phyloP scores from a whole-genome alignment of 768 basidiomycete species.

The Tylopilus subfusipes region DNA sequence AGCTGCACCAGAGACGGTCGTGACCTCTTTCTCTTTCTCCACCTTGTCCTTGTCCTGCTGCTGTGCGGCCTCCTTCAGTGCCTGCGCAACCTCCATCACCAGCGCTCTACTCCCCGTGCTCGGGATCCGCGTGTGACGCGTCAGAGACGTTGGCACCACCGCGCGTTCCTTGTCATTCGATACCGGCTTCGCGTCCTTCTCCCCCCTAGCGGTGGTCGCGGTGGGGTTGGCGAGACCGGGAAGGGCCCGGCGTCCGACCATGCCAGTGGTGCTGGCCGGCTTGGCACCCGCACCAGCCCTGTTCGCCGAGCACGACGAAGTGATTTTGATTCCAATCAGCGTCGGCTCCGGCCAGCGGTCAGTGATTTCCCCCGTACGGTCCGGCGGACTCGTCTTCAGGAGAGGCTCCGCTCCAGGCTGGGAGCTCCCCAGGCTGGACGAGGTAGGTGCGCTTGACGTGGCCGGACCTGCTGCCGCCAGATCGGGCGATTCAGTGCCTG shows the following conservation, averaged over 20 bases:
- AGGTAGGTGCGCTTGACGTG: not conserved
- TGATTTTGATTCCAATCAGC: conserved; percentile 32
- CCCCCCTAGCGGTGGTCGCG: not conserved
- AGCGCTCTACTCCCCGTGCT: conserved; percentile 67
- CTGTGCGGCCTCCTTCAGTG: conserved; percentile 40
- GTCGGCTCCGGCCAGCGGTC: conserved; percentile 34
- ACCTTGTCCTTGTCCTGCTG: conserved; percentile 4
- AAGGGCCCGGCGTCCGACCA: conserved; percentile 40
- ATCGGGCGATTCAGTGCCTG: conserved; percentile 3
- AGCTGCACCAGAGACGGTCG: not conserved
- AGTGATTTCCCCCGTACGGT: conserved; percentile 18
- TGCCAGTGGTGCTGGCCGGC: conserved; percentile 18
- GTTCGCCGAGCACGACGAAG: not conserved
- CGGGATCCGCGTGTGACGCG: conserved; percentile 54
- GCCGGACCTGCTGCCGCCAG: not conserved
- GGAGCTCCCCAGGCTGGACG: not conserved
- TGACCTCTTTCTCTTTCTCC: not conserved
- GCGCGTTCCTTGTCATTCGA: conserved; percentile 19
- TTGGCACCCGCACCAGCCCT: conserved; percentile 9
- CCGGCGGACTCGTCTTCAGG: conserved; percentile 6
- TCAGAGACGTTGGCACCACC: conserved; percentile 30
- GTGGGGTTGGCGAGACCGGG: conserved; percentile 36
- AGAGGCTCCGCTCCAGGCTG: not conserved
- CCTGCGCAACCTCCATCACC: conserved; percentile 77
- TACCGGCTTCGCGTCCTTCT: conserved; percentile 3